Conservation (phyloP, 148 eudicot species). For the Euryodendron excelsum region DNA sequence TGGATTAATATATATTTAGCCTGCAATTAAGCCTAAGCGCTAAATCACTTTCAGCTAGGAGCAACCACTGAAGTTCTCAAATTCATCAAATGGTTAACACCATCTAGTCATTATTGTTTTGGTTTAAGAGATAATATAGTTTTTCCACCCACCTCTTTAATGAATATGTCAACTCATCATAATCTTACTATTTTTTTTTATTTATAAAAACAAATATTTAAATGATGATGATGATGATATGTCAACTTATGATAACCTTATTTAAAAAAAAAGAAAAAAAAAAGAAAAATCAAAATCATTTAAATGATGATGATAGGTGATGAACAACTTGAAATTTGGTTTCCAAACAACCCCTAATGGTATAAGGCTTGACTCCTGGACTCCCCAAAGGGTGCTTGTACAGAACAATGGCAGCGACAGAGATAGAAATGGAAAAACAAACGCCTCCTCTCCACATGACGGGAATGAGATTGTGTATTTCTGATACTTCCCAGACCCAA, state of each 20-base stretch:
- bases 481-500: no score
- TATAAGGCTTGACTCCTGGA: background rate
- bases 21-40: background rate
- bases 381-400: no score
- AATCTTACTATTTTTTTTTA: no score
- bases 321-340: no score
- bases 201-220: no score
- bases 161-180: background rate
- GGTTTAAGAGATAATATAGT: background rate
- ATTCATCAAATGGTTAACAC: background rate
- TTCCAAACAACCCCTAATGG: background rate
- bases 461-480: no score
- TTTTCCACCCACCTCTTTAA: no score
- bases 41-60: background rate
- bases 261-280: no score
- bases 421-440: background rate
- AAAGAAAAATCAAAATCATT: no score
- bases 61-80: background rate
- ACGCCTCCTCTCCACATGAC: background rate
- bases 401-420: no score
- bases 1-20: background rate
- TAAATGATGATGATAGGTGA: background rate
- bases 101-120: background rate
- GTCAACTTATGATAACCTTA: background rate
- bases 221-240: no score